Percentiles rank a stretch among this genome's conserved stretches.
phyloP scores from a whole-genome alignment of 2,329 filamentous ascomycete genomes.

The Mollisiaceae sp. region DNA sequence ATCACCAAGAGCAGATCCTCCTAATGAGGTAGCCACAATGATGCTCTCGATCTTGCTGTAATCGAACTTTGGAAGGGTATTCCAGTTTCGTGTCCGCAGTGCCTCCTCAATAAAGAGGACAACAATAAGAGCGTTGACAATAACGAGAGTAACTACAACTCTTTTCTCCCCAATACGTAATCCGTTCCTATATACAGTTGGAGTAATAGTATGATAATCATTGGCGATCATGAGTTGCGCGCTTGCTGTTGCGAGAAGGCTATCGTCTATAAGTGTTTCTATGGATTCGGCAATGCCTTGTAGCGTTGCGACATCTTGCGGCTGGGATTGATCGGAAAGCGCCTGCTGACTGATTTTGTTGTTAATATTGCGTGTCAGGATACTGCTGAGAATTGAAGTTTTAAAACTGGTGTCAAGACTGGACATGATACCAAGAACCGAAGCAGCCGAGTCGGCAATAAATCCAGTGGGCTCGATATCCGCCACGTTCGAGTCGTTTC shows the following conservation, averaged over 20 bases:
- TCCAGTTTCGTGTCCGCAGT: slow-evolving; percentile 6
- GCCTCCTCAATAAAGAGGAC: slow-evolving; percentile 3
- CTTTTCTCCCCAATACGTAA: background rate
- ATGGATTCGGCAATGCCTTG: background rate
- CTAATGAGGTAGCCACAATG: slow-evolving; percentile 9
- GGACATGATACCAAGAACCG: slow-evolving; percentile 5
- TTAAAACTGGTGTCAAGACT: background rate
- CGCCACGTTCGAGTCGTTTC: background rate
- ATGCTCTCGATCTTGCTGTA: background rate
- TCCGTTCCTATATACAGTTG: background rate
- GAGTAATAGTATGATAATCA: background rate
- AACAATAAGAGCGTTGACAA: slow-evolving; percentile 6
- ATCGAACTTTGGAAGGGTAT: slow-evolving; percentile 1
- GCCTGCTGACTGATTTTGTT: slow-evolving; percentile 9
- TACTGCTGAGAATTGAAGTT: slow-evolving; percentile 6
- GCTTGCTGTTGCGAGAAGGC: slow-evolving; percentile 6
- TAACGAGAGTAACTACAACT: background rate
- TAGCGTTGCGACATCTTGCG: background rate
- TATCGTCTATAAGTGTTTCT: slow-evolving; percentile 2
- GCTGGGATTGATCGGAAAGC: slow-evolving; percentile 5
- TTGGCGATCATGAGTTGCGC: slow-evolving; percentile 12
- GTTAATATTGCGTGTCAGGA: slow-evolving; percentile 7
- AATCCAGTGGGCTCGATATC: slow-evolving; percentile 10
- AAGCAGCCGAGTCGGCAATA: slow-evolving; percentile 3
- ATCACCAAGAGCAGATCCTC: slow-evolving; percentile 11